Evolutionary conservation across 2,329 filamentous ascomycete genomes (phyloP), one percentile per base, ranked within the genome.

Genomic region (Alternaria longipes): DNA sequence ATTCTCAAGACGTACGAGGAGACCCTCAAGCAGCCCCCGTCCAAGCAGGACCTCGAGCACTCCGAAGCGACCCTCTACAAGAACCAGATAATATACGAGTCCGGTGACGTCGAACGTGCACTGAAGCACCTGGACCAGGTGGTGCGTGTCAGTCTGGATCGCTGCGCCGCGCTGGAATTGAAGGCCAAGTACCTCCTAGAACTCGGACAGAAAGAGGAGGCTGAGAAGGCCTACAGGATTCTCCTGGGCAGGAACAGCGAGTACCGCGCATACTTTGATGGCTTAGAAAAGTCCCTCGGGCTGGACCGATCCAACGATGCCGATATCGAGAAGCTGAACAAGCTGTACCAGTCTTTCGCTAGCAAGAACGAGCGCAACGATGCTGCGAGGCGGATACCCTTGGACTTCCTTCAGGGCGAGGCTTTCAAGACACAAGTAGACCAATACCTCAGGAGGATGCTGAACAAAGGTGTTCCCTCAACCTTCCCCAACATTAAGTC

Each of bases 401-500:
- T 99, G 50, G 92, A 98, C 74, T 97, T 98, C 77, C 81, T 98
- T 51, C 44, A 71, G 89, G 90, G 92, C 5, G 89, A 96, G 44
- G 89, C 90, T 5, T 99, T 99, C 82, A 87, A 86, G 74, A 81
- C 88, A 69, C 90, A 92, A 24, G 94, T 91, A 8, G 90, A 93
- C 75, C 81, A 83, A 22, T 99, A 99, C 77, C 79, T 99, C 62
- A 86, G 89, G 52, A 85, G 90, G 30, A 96, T 96, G 91, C 85
- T 99, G 58, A 89, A 91, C 79, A 97, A 94, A 80, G 95, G 94
- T 11, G 91, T 98, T 4, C 94, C 95, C 1, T 99, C 95, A 3
- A 94, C 94, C 4, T 99, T 99, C 80, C 93, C 93, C 36, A 99
- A 98, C 79, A 86, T 99, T 62, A 99, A 99, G 83, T 89, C 96